These are phyloP conservation scores for Mucor velutinosus DNA, from an alignment of 371 early-diverging fungal genomes.

Conservation along the genomic window DNA sequence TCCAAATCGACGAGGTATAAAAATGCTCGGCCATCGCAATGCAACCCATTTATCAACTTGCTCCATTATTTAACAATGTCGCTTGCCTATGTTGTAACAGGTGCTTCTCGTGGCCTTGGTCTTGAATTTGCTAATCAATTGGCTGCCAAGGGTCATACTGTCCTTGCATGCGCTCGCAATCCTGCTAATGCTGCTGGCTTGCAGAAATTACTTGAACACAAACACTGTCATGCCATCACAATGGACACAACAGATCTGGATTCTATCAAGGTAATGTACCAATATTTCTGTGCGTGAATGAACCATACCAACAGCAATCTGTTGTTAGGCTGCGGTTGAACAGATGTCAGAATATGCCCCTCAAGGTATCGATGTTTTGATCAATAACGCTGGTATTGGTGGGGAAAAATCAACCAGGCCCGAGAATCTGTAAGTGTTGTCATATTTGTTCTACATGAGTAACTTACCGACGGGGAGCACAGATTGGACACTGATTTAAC, in stretches of 20 bases:
- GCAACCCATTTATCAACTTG: too few relatives aligned
- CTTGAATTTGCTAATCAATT: conserved; percentile 47
- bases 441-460: not conserved
- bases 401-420: not conserved
- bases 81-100: conserved; percentile 23
- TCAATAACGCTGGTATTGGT: conserved; percentile 40
- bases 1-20: too few relatives aligned
- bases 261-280: conserved; percentile 33
- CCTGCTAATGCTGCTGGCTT: conserved; percentile 27
- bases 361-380: conserved; percentile 33
- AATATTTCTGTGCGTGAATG: not conserved
- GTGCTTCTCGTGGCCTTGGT: too few relatives aligned
- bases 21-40: too few relatives aligned
- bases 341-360: conserved; percentile 19
- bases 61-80: not conserved
- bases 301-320: not conserved
- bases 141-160: conserved; percentile 26
- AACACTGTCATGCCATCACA: conserved; percentile 25
- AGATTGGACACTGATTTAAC: not conserved
- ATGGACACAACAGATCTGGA: conserved; percentile 28
- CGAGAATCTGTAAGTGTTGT: not conserved
- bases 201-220: conserved; percentile 24
- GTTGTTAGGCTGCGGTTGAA: conserved; percentile 21
- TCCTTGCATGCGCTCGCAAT: conserved; percentile 42
- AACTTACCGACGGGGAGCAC: not conserved